Base-by-base conservation (phyloP, 176 grass and related monocot species). In the Bonia amplexicaulis region DNA sequence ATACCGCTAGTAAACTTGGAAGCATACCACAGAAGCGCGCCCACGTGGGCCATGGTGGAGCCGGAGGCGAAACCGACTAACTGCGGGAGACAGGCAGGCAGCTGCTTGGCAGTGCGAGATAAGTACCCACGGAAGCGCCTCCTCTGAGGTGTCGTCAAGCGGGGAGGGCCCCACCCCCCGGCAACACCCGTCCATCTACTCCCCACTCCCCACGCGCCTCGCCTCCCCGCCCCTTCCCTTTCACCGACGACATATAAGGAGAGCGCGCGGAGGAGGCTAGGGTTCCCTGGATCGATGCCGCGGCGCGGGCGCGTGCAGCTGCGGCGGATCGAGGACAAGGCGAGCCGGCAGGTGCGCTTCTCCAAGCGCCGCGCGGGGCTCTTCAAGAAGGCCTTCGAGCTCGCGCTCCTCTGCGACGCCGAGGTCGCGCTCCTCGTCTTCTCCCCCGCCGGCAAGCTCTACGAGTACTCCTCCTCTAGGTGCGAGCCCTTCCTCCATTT, bases 381-480 rank as follows among this genome's bases (percentile, higher is more conserved):
- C 15, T 94, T 91, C 89, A 94, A 94, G 76, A 94, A 94, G 86
- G 92, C 92, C 14, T 94, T 84, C 86, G 92, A 94, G 89, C 92
- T 94, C 52, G 69, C 90, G 16, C 80, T 94, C 12, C 85, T 97
- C 65, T 97, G 94, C 83, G 94, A 93, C 80, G 94, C 91, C 39
- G 94, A 97, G 91, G 91, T 97, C 57, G 94, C 84, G 0, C 89
- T 97, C 84, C 71, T 97, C 70, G 86, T 97, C 89, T 92, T 97
- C 91, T 97, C 94, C 19, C 89, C 89, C 15, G 88, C 42, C 60
- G 92, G 92, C 5, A 88, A 82, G 88, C 92, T 93, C 79, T 93
- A 90, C 82, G 92, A 93, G 86, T 93, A 86, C 86, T 70, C 92
- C 85, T 83, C 88, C 79, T 84, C 69, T 69, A 92, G 90, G 90